phyloP scores from a whole-genome alignment of 2,329 filamentous ascomycete genomes.

The Exserohilum rostratum region DNA sequence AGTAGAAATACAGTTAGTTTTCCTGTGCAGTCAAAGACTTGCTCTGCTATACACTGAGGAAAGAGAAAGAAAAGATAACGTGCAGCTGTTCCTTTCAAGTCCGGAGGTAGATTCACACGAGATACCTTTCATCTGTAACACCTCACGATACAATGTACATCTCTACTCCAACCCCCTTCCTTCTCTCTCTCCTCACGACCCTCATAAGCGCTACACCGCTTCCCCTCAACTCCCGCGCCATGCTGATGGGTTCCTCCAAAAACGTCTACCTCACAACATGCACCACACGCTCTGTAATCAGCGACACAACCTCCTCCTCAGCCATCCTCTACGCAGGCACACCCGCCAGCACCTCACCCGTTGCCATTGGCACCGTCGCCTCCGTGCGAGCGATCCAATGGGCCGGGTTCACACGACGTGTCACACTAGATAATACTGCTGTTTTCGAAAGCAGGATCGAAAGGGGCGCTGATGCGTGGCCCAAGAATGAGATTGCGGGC shows the following conservation, averaged over 20 bases:
- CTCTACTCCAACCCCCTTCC: not conserved
- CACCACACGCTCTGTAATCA: slow-evolving; percentile 9
- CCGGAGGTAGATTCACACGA: too few relatives aligned
- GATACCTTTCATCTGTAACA: not conserved
- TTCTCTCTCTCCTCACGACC: not conserved
- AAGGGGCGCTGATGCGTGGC: slow-evolving; percentile 12
- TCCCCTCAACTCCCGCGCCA: not conserved
- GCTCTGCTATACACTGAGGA: too few relatives aligned
- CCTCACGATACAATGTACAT: slow-evolving; percentile 1
- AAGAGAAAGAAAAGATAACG: too few relatives aligned
- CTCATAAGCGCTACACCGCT: not conserved
- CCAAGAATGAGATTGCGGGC: slow-evolving; percentile 22
- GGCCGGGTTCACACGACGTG: slow-evolving; percentile 9
- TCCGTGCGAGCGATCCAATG: slow-evolving; percentile 2
- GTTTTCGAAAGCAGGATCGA: slow-evolving; percentile 17
- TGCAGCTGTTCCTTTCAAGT: too few relatives aligned
- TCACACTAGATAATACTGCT: not conserved
- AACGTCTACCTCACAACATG: slow-evolving; percentile 24
- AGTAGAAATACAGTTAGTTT: too few relatives aligned
- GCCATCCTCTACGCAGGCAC: slow-evolving; percentile 18
- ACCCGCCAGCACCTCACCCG: slow-evolving; percentile 1
- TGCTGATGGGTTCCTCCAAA: slow-evolving; percentile 4
- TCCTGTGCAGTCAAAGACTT: too few relatives aligned
- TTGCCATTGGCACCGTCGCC: slow-evolving; percentile 11
- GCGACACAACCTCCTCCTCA: slow-evolving; percentile 9